A percentile compares a stretch with the other conserved stretches of the same genome.
Conservation (phyloP, 306 rosid genomes). For the Senna tora region DNA sequence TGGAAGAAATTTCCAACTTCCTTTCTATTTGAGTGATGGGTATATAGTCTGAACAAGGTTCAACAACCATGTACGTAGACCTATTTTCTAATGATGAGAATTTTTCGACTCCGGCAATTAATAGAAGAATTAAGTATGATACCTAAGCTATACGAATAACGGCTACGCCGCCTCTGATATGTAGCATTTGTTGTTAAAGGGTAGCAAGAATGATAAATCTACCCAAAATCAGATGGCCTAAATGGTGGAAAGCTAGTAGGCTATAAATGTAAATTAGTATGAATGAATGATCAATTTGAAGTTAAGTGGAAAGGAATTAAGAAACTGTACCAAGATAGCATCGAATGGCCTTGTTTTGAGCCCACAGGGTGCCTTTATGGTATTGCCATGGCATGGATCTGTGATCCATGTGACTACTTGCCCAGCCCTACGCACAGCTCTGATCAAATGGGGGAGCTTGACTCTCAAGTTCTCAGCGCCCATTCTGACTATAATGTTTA, state of each 20-base stretch:
- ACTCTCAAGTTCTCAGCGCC: conserved; percentile 83
- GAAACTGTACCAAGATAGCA: conserved; percentile 61
- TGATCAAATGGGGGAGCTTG: conserved; percentile 76
- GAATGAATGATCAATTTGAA: conserved; percentile 12
- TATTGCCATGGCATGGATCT: conserved; percentile 86
- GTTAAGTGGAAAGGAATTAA: conserved; percentile 4
- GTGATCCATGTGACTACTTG: conserved; percentile 81
- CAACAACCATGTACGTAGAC: conserved; percentile 11
- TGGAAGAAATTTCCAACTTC: no score
- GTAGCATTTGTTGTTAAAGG: neutral
- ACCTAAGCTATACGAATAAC: neutral
- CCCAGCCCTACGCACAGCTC: conserved; percentile 77
- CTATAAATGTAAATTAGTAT: neutral
- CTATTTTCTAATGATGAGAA: neutral
- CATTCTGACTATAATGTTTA: conserved; percentile 68
- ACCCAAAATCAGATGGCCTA: neutral
- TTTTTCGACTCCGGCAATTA: neutral
- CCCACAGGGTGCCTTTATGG: conserved; percentile 77
- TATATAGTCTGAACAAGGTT: neutral
- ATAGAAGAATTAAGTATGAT: neutral
- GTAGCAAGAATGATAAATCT: neutral
- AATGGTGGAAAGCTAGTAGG: neutral
- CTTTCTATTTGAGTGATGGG: neutral
- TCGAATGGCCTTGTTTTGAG: conserved; percentile 80
- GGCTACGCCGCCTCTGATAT: neutral